Percentiles rank a stretch among this genome's conserved stretches.
phyloP scores from a whole-genome alignment of 495 filamentous ascomycete genomes.

The Penicillium arizonense region DNA sequence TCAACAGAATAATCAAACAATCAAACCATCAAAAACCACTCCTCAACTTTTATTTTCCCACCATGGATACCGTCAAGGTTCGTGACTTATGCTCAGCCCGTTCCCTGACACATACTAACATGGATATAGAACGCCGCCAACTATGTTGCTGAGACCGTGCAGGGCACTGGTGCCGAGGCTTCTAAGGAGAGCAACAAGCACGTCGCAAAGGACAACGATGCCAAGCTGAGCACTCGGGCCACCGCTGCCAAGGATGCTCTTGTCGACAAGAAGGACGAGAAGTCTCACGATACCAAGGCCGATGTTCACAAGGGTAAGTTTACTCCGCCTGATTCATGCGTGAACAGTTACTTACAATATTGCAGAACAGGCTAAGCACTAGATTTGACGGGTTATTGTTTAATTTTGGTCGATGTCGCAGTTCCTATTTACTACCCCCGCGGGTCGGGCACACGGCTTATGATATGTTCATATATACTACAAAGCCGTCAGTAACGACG shows the following conservation, averaged over 20 bases:
- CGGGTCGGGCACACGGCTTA: too few species aligned
- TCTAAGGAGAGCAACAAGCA: slow-evolving; percentile 25
- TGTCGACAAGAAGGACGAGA: slow-evolving; percentile 22
- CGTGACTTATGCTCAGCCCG: background rate
- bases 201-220: slow-evolving; percentile 20
- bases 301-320: slow-evolving; percentile 22
- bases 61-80: slow-evolving; percentile 23
- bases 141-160: slow-evolving; percentile 21
- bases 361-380: too few species aligned
- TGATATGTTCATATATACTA: too few species aligned
- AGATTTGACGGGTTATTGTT: too few species aligned
- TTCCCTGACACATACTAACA: background rate
- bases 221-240: slow-evolving; percentile 15
- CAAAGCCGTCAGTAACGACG: too few species aligned
- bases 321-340: too few species aligned
- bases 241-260: slow-evolving; percentile 18
- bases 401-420: too few species aligned
- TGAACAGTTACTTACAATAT: too few species aligned
- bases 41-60: background rate
- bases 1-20: too few species aligned
- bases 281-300: slow-evolving; percentile 18
- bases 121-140: slow-evolving; percentile 14
- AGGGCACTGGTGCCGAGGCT: slow-evolving; percentile 16
- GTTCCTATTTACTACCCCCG: too few species aligned
- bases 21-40: too few species aligned